Percentiles rank a stretch among this genome's conserved stretches.
Conservation (phyloP, 1,284 basidiomycete species). For the Ganoderma resinaceum region DNA sequence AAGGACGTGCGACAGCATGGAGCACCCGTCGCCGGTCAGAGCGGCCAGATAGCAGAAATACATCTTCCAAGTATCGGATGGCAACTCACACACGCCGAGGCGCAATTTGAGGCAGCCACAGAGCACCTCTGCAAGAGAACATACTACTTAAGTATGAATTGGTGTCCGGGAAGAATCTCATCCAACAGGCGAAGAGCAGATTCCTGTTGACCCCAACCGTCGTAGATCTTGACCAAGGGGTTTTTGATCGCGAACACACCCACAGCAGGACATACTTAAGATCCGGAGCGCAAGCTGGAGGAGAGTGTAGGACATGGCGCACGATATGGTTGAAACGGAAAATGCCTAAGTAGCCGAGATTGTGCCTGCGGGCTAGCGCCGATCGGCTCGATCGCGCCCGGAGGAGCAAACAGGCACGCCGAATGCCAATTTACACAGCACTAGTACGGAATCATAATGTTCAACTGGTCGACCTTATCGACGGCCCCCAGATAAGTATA, state of each 20-base stretch:
- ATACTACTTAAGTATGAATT: background rate
- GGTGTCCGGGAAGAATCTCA: background rate
- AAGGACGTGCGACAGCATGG: background rate
- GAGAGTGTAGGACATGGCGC: no score
- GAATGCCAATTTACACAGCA: background rate
- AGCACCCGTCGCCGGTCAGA: background rate
- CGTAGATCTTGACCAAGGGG: background rate
- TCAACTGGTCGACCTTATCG: slow-evolving; percentile 11
- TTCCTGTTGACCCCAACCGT: background rate
- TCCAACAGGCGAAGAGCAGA: background rate
- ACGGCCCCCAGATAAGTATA: background rate
- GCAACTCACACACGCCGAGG: background rate
- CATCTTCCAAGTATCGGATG: background rate
- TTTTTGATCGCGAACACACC: no score
- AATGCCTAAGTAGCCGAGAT: background rate
- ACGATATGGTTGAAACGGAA: background rate
- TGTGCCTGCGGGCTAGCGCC: background rate
- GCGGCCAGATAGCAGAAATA: slow-evolving; percentile 1
- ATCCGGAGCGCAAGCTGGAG: no score
- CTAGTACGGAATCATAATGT: background rate
- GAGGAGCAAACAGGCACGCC: background rate
- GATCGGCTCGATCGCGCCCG: background rate
- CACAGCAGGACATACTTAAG: no score
- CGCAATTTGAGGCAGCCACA: background rate
- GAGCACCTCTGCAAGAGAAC: background rate